Conservation (phyloP, 208 protist genomes). For the Lotmaria passim region DNA sequence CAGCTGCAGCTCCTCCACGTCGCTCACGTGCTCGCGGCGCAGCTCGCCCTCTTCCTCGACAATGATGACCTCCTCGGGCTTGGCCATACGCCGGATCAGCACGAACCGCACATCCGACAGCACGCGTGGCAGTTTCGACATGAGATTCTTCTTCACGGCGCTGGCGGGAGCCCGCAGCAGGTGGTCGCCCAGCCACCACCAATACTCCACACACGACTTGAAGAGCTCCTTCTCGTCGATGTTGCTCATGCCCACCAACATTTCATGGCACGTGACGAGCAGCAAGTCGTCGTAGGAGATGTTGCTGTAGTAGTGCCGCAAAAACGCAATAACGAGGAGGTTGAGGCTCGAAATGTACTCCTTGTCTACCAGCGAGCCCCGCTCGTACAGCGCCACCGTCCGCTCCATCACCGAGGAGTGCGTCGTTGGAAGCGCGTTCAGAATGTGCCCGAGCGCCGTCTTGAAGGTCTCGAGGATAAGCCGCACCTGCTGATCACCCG, state of each 20-base stretch:
- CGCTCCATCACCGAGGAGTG: slow-evolving; percentile 70
- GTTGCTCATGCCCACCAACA: slow-evolving; percentile 95
- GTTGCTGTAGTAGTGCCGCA: slow-evolving; percentile 87
- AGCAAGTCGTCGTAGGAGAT: slow-evolving; percentile 91
- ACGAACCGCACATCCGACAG: slow-evolving; percentile 93
- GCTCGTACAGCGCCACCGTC: slow-evolving; percentile 70
- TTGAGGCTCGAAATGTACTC: slow-evolving; percentile 91
- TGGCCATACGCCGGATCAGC: slow-evolving; percentile 98
- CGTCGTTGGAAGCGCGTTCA: slow-evolving; percentile 68
- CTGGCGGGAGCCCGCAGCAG: slow-evolving; percentile 50
- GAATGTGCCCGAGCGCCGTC: slow-evolving; percentile 64
- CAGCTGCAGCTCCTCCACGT: slow-evolving; percentile 97
- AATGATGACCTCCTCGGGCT: slow-evolving; percentile 99
- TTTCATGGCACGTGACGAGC: slow-evolving; percentile 82
- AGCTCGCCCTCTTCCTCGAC: slow-evolving; percentile 98
- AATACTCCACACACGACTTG: slow-evolving; percentile 99
- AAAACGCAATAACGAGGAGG: slow-evolving; percentile 95
- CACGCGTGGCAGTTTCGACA: slow-evolving; percentile 62
- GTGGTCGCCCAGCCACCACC: slow-evolving; percentile 91
- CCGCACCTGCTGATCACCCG: slow-evolving; percentile 65
- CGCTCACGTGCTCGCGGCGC: slow-evolving; percentile 95
- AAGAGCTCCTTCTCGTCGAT: slow-evolving; percentile 98
- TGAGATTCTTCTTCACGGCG: slow-evolving; percentile 63
- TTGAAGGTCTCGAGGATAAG: slow-evolving; percentile 75
- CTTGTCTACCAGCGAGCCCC: slow-evolving; percentile 62